Percentiles rank a stretch among this genome's conserved stretches.
Conservation (phyloP, 805 yeast species). For the Sungouiella blattae region DNA sequence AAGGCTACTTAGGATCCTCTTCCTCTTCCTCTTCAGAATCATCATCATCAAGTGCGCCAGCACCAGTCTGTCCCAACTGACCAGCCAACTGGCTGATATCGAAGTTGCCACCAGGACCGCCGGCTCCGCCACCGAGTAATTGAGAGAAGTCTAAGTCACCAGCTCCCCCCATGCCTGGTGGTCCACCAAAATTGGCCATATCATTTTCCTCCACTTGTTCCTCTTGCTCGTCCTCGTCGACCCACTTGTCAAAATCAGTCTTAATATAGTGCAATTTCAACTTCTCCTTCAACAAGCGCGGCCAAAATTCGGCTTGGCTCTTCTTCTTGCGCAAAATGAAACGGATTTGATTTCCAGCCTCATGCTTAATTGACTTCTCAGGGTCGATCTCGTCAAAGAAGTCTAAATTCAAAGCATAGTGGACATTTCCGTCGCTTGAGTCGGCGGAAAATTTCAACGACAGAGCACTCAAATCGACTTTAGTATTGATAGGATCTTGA, state of each 20-base stretch:
- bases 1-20: background rate
- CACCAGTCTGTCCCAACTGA: conserved; percentile 41
- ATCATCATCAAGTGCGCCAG: conserved; percentile 14
- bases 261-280: conserved; percentile 73
- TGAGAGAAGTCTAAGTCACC: conserved; percentile 26
- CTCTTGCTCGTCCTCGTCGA: conserved; percentile 96
- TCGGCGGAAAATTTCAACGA: conserved; percentile 50
- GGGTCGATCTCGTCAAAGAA: conserved; percentile 74
- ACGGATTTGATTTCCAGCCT: conserved; percentile 55
- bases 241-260: conserved; percentile 98
- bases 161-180: conserved; percentile 31
- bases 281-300: conserved; percentile 87
- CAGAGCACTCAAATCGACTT: conserved; percentile 57
- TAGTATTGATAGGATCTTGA: conserved; percentile 62
- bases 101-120: conserved; percentile 26
- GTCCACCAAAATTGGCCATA: conserved; percentile 29
- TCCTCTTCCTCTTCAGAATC: conserved; percentile 17
- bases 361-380: conserved; percentile 54
- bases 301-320: conserved; percentile 81
- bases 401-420: conserved; percentile 67
- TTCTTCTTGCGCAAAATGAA: conserved; percentile 70
- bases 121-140: conserved; percentile 25
- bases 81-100: conserved; percentile 40
- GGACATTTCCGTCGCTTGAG: conserved; percentile 41
- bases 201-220: conserved; percentile 51